A percentile compares a stretch with the other conserved stretches of the same genome.
These are phyloP conservation scores for Tylopilus felleus DNA, from an alignment of 768 basidiomycete species.

Conservation along the genomic window DNA sequence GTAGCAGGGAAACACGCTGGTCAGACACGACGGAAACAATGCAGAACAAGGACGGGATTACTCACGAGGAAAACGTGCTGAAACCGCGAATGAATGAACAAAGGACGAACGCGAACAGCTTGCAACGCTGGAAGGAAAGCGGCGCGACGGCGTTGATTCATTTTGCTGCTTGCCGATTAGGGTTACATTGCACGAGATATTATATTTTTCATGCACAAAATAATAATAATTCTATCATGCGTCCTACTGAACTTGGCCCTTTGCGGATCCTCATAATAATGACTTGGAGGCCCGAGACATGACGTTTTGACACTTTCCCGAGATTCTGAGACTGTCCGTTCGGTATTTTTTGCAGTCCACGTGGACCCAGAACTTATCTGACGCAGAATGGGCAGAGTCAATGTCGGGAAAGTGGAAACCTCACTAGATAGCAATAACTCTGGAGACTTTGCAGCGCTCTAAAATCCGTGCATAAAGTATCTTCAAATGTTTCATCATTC, in stretches of 20 bases:
- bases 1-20: neutral
- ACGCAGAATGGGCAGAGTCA: no score
- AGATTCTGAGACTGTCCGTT: neutral
- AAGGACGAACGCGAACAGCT: slow-evolving; percentile 1
- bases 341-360: neutral
- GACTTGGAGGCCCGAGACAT: no score
- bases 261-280: no score
- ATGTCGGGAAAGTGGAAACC: no score
- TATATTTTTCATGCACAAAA: neutral
- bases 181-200: neutral
- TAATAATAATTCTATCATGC: neutral
- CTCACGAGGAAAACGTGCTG: slow-evolving; percentile 11
- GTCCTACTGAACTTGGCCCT: no score
- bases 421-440: no score
- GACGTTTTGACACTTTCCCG: neutral
- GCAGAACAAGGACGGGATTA: neutral
- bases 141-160: neutral
- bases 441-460: no score
- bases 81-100: slow-evolving; percentile 2
- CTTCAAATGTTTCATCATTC: no score
- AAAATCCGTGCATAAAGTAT: no score
- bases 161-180: slow-evolving; percentile 4
- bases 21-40: neutral
- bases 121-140: slow-evolving; percentile 3
- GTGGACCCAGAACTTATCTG: neutral